Conservation (phyloP, 1,139 yeast species). For the Blastobotrys persicus region DNA sequence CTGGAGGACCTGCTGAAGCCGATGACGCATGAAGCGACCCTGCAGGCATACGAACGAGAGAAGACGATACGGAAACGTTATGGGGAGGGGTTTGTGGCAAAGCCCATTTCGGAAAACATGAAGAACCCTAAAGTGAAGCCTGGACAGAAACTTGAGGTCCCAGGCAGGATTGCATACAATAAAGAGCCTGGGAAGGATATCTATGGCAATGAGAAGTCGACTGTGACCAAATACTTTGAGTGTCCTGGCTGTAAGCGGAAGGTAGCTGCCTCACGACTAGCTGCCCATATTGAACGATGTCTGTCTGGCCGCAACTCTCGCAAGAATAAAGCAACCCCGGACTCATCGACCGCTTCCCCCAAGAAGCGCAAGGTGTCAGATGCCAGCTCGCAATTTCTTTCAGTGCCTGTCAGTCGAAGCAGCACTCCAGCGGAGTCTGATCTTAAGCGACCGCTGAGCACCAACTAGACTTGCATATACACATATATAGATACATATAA, state of each 20-base stretch:
- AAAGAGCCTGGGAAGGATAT: slow-evolving; percentile 46
- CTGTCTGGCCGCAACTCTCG: slow-evolving; percentile 51
- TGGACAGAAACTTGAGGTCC: slow-evolving; percentile 26
- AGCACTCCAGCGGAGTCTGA: slow-evolving; percentile 19
- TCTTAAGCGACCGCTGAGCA: slow-evolving; percentile 12
- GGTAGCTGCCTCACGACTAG: slow-evolving; percentile 88
- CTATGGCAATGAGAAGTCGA: slow-evolving; percentile 48
- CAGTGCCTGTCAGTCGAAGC: slow-evolving; percentile 23
- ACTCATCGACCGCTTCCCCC: slow-evolving; percentile 9
- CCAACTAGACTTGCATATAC: background rate
- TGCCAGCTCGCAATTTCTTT: slow-evolving; percentile 29
- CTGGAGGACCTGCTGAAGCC: slow-evolving; percentile 42
- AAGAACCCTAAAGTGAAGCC: slow-evolving; percentile 20
- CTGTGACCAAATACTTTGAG: slow-evolving; percentile 56
- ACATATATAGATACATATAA: too few relatives aligned
- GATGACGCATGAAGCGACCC: slow-evolving; percentile 44
- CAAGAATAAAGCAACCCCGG: slow-evolving; percentile 11
- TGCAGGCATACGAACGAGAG: slow-evolving; percentile 43
- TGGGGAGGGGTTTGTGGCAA: slow-evolving; percentile 31
- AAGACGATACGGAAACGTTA: slow-evolving; percentile 34
- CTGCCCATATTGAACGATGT: slow-evolving; percentile 89
- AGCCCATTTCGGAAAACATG: slow-evolving; percentile 5
- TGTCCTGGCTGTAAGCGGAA: slow-evolving; percentile 83
- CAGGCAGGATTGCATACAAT: slow-evolving; percentile 32
- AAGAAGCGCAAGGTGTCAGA: slow-evolving; percentile 17